Evolutionary conservation across 176 grass and related monocot species (phyloP), one percentile per base, ranked within the genome.

Genomic region (Miscanthus lutarioriparius): DNA sequence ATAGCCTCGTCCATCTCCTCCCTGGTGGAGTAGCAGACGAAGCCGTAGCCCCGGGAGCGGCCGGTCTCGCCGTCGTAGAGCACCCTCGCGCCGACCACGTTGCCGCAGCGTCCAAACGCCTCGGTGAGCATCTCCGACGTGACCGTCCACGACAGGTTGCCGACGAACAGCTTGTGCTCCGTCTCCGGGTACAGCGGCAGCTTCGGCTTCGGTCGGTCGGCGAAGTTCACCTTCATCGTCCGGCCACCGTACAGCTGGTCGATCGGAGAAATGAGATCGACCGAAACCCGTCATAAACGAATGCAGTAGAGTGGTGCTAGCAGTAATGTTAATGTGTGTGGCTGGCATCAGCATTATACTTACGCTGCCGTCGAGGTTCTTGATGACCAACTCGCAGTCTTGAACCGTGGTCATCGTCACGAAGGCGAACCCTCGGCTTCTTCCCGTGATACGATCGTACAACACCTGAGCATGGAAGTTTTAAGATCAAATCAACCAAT

Each of bases 371-470:
- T 93, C 91, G 12, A 98, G 91, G 81, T 95, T 93, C 74, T 92
- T 80, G 79, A 98, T 92, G 19, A 98, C 86, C 25, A 58, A 28
- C 74, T 98, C 89, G 12, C 96, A 98, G 74, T 98, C 96, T 39
- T 92, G 87, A 12, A 91, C 30, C 0, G 87, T 81, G 89, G 81
- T 95, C 93, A 98, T 98, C 37, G 96, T 95, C 54, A 98, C 96
- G 86, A 95, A 98, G 33, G 96, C 96, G 64, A 98, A 98, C 22
- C 96, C 96, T 86, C 96, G 84, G 80, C 96, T 98, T 59, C 96
- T 90, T 54, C 96, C 96, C 16, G 96, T 93, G 10, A 69, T 44
- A 64, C 96, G 88, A 71, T 98, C 93, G 32, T 98, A 98, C 5
- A 98, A 78, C 64, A 98, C 96, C 96, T 98, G 72, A 64, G 82